Percentiles rank a stretch among this genome's conserved stretches.
Evolutionary conservation across 2,329 filamentous ascomycete species (phyloP).

Genomic region (Colletotrichum sp.): DNA sequence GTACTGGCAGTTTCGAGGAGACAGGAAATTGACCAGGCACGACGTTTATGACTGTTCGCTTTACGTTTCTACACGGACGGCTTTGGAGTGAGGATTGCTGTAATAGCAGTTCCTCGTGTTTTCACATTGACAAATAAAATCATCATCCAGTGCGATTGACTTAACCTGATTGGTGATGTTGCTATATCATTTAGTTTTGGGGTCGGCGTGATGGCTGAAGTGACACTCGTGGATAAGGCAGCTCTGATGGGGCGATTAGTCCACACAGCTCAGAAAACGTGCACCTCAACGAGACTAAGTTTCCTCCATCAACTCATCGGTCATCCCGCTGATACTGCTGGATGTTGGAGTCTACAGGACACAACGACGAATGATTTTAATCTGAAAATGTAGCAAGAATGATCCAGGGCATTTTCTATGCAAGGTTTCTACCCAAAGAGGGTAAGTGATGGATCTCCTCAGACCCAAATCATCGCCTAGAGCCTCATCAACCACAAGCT

Average conservation of each 20-base stretch:
- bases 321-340: background rate
- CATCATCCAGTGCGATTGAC: background rate
- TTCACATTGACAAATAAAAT: background rate
- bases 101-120: background rate
- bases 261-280: background rate
- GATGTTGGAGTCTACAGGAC: background rate
- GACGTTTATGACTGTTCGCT: slow-evolving; percentile 12
- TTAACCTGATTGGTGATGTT: background rate
- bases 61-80: background rate
- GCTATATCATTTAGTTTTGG: background rate
- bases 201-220: background rate
- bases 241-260: background rate
- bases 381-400: slow-evolving; percentile 40
- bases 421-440: slow-evolving; percentile 70
- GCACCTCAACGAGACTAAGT: background rate
- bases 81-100: background rate
- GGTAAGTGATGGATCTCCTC: slow-evolving; percentile 42
- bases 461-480: background rate
- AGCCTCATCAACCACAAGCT: background rate
- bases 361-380: background rate
- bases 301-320: background rate
- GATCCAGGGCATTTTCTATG: slow-evolving; percentile 76
- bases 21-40: slow-evolving; percentile 16
- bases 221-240: background rate
- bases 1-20: slow-evolving; percentile 7